These are phyloP conservation scores for Phaeophleospora eucalypticola DNA, from an alignment of 2,329 filamentous ascomycete species.

Conservation along the genomic window DNA sequence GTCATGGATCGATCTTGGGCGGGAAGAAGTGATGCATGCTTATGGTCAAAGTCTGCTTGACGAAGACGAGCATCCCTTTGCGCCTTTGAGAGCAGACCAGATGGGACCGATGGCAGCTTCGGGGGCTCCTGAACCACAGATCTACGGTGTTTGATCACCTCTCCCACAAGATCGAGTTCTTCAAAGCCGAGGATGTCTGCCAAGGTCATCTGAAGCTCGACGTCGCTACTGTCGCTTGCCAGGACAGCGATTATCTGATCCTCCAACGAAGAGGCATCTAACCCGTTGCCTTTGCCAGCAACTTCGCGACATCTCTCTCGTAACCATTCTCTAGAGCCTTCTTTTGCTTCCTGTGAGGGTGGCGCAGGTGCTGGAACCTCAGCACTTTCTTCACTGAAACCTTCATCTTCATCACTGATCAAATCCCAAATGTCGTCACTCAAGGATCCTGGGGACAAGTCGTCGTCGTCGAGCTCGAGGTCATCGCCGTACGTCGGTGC, in stretches of 20 bases:
- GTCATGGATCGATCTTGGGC: constrained; percentile 66
- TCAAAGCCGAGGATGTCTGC: constrained; percentile 90
- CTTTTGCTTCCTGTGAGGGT: constrained; percentile 25
- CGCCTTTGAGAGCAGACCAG: constrained; percentile 64
- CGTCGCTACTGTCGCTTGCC: constrained; percentile 64
- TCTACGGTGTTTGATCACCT: constrained; percentile 73
- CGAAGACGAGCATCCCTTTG: constrained; percentile 77
- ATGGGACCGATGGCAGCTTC: constrained; percentile 37
- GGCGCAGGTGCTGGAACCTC: constrained; percentile 43
- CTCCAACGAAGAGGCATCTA: constrained; percentile 67
- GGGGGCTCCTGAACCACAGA: constrained; percentile 53
- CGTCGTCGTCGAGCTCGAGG: constrained; percentile 57
- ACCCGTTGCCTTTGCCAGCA: constrained; percentile 59
- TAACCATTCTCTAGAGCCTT: constrained; percentile 60
- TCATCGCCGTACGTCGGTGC: constrained; percentile 22
- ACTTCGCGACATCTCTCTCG: constrained; percentile 63
- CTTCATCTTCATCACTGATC: constrained; percentile 70
- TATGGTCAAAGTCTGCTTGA: constrained; percentile 76
- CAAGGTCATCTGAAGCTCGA: constrained; percentile 85
- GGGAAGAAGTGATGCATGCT: constrained; percentile 66
- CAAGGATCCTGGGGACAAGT: constrained; percentile 56
- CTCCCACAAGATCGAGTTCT: constrained; percentile 87
- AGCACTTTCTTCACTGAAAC: constrained; percentile 62
- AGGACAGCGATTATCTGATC: constrained; percentile 74
- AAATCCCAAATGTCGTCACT: constrained; percentile 90